Conservation (phyloP, 768 basidiomycete species). For the Russula earlei region DNA sequence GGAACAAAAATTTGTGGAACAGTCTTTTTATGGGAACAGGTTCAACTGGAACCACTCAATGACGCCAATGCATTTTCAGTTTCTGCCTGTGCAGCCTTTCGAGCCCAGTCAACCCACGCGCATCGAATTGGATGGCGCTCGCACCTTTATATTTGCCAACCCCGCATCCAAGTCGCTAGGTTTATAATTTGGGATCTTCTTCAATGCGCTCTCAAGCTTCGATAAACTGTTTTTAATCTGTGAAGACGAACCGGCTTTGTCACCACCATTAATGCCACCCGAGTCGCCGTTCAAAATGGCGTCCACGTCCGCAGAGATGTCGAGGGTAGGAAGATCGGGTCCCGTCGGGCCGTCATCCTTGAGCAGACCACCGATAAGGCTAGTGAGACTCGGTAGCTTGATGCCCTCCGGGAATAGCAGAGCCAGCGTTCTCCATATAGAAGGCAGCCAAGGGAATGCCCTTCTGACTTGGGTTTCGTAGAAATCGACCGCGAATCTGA, state of each 20-base stretch:
- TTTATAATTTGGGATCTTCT: background rate
- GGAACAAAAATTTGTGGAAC: background rate
- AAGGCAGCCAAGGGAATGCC: conserved; percentile 13
- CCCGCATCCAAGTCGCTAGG: background rate
- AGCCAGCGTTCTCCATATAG: conserved; percentile 5
- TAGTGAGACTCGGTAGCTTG: conserved; percentile 7
- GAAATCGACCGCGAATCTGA: conserved; percentile 8
- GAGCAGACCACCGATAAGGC: conserved; percentile 3
- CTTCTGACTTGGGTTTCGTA: conserved; percentile 11
- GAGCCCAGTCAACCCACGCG: background rate
- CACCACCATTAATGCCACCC: background rate
- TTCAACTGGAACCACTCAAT: background rate
- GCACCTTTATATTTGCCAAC: conserved; percentile 4
- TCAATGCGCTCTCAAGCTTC: conserved; percentile 11
- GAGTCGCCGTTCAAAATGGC: background rate
- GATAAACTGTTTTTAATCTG: background rate
- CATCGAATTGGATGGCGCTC: background rate
- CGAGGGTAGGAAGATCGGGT: background rate
- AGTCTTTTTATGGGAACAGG: background rate
- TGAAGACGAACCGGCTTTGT: background rate
- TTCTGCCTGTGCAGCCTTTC: background rate
- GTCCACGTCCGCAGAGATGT: background rate
- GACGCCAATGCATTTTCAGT: background rate
- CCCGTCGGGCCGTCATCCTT: conserved; percentile 12
- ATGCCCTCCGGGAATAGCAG: conserved; percentile 15